phyloP scores from a whole-genome alignment of 2,329 filamentous ascomycete genomes.

The Exophiala phaeomuriformis region DNA sequence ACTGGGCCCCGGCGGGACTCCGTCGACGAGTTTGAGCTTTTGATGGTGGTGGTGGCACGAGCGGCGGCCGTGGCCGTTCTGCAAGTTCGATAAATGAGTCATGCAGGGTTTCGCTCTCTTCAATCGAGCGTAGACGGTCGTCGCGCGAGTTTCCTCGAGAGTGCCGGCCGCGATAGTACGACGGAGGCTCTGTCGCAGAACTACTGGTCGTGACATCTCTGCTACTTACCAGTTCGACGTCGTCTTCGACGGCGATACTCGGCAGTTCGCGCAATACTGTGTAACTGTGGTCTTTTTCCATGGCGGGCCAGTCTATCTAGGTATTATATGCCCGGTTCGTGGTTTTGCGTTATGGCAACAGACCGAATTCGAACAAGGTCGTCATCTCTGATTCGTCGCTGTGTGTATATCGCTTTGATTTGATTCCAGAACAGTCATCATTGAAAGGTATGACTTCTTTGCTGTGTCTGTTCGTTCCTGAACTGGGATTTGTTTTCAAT shows the following conservation, averaged over 20 bases:
- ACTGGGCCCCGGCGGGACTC: constrained; percentile 13
- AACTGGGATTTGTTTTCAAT: too few relatives aligned
- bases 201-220: constrained; percentile 5
- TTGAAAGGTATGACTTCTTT: too few relatives aligned
- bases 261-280: background rate
- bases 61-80: background rate
- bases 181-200: constrained; percentile 9
- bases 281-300: constrained; percentile 4
- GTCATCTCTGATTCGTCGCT: too few relatives aligned
- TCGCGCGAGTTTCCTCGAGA: constrained; percentile 16
- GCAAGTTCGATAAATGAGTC: background rate
- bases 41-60: constrained; percentile 13
- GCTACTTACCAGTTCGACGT: constrained; percentile 10
- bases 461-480: too few relatives aligned
- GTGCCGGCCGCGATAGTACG: constrained; percentile 15
- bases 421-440: too few relatives aligned
- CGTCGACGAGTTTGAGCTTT: constrained; percentile 12
- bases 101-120: constrained; percentile 13
- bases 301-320: too few relatives aligned
- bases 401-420: too few relatives aligned
- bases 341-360: too few relatives aligned
- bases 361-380: too few relatives aligned
- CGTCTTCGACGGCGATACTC: constrained; percentile 3
- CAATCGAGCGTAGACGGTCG: constrained; percentile 13
- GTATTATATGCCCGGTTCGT: too few relatives aligned